Percentiles rank a stretch among this genome's conserved stretches.
phyloP scores from a whole-genome alignment of 208 protist genomes.

The Vickermania spadyakhi region DNA sequence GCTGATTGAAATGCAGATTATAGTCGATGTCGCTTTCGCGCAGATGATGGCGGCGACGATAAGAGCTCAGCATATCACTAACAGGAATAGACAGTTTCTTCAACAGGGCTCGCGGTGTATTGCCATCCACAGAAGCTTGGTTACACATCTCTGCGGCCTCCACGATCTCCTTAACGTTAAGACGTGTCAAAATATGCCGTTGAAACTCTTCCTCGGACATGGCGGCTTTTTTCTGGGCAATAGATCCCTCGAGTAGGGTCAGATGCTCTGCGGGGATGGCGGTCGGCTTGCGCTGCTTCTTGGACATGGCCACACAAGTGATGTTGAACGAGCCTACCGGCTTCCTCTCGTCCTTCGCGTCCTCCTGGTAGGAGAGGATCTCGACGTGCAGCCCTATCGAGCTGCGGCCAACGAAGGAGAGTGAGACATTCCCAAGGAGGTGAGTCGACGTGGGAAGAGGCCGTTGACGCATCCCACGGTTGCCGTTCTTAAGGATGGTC shows the following conservation, averaged over 20 bases:
- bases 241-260: constrained; percentile 4
- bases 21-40: constrained; percentile 68
- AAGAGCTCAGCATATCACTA: background rate
- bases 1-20: constrained; percentile 70
- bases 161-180: background rate
- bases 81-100: background rate
- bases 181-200: background rate
- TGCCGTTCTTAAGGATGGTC: constrained; percentile 13
- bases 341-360: constrained; percentile 11
- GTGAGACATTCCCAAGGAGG: constrained; percentile 20
- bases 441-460: constrained; percentile 23
- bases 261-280: constrained; percentile 7
- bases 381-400: constrained; percentile 36
- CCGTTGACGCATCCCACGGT: constrained; percentile 16
- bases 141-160: background rate
- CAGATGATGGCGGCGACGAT: constrained; percentile 21
- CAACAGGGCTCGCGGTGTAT: background rate
- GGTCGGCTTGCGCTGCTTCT: constrained; percentile 17
- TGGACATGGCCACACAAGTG: constrained; percentile 45
- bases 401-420: constrained; percentile 43
- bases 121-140: background rate
- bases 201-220: constrained; percentile 2
- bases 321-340: constrained; percentile 43
- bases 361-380: constrained; percentile 35
- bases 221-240: background rate